Evolutionary conservation across 768 basidiomycete genomes (phyloP).

Genomic region (Xerocomellus dryophilus): DNA sequence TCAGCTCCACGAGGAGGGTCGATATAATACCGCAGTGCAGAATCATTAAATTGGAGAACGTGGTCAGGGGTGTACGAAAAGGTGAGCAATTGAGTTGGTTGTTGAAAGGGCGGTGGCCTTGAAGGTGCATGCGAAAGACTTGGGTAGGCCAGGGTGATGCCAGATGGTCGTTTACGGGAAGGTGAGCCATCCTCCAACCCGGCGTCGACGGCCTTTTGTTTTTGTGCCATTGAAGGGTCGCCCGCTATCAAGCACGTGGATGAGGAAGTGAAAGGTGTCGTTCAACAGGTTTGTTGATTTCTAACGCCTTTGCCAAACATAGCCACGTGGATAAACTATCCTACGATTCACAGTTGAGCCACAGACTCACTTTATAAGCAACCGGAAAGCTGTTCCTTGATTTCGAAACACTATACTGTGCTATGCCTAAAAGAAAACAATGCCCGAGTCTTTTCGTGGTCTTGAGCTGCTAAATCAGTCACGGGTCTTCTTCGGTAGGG

Average conservation of each 20-base stretch:
- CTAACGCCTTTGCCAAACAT: slow-evolving; percentile 26
- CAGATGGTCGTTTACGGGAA: slow-evolving; percentile 1
- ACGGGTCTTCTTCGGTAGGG: neutral
- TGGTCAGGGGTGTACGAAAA: slow-evolving; percentile 68
- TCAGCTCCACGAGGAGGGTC: slow-evolving; percentile 65
- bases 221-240: slow-evolving; percentile 22
- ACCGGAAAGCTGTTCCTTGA: too few relatives aligned
- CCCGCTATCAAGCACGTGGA: neutral
- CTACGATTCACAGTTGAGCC: too few relatives aligned
- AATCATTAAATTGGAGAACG: slow-evolving; percentile 60
- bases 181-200: slow-evolving; percentile 7
- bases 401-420: neutral
- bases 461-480: slow-evolving; percentile 2
- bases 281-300: slow-evolving; percentile 13
- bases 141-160: slow-evolving; percentile 21
- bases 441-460: neutral
- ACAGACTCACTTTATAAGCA: neutral
- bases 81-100: slow-evolving; percentile 62
- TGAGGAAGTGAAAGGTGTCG: neutral
- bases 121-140: slow-evolving; percentile 18
- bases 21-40: slow-evolving; percentile 68
- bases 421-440: neutral
- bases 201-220: slow-evolving; percentile 25
- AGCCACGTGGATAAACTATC: slow-evolving; percentile 9
- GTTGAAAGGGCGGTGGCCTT: slow-evolving; percentile 54